Base-by-base conservation (phyloP, 371 early-diverging fungal species). In the Cokeromyces recurvatus region DNA sequence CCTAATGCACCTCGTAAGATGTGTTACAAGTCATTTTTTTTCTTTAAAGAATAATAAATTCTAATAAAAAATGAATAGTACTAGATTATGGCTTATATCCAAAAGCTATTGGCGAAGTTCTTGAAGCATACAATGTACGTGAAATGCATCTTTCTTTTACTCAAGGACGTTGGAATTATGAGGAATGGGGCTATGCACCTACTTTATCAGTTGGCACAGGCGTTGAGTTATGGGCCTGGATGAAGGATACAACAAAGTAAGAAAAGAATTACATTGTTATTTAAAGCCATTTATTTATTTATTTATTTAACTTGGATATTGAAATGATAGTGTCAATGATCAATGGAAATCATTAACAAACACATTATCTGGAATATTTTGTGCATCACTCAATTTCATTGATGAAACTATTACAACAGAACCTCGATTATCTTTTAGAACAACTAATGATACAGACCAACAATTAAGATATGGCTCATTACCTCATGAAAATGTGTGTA, bases 301-400 rank as follows among this genome's bases (percentile, higher is more conserved):
- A 19, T 22, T 15, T 38, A 32, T 11, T 22, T 7, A 16, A 39
- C 2, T 34, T 15, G 8, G 11, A 29, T 29, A 11, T 29, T 29
- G 8, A 11, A 29, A 29, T 29, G 29, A 9, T 38, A 89, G 88
- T 32, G 65, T 83, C 3, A 81, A 89, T 24, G 51, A 50, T 23
- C 67, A 79, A 34, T 97, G 97, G 97, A 81, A 77, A 36, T 84
- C 87, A 4, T 62, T 96, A 48, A 88, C 92, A n/a, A 91, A 94
- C 59, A 85, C 93, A 0, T 74, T 95, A 20, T 87, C 95, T 2
- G 96, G 96, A 2, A 65, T 95, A 36, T 95, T 94, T 50, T 97
- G 97, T 62, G 94, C 94, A 1, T 97, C 97, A 9, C 77, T 97
- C 20, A 95, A 95, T 61, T 93, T 89, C 50, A 86, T 95, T 38